Evolutionary conservation across 345 rosid species (phyloP).

Genomic region (Cardamine chenopodiifolia): DNA sequence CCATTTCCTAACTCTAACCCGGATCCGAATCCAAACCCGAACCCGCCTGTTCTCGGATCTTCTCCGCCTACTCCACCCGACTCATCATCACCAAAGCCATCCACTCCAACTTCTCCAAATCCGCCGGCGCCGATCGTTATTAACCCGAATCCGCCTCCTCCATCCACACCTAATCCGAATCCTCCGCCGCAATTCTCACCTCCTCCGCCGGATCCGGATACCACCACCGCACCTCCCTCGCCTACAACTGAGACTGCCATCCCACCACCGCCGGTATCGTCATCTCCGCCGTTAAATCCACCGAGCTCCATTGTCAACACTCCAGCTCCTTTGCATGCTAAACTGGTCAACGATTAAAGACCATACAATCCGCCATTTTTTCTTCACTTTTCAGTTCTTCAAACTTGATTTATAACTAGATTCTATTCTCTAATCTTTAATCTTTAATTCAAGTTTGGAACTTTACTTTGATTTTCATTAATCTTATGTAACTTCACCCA

Average conservation of each 20-base stretch:
- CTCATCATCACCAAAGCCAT: conserved; percentile 30
- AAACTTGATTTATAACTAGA: conserved; percentile 29
- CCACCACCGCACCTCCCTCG: conserved; percentile 38
- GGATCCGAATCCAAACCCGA: conserved; percentile 35
- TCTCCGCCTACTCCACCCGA: conserved; percentile 41
- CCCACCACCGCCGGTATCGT: conserved; percentile 35
- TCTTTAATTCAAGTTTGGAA: conserved; percentile 2
- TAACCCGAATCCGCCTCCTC: conserved; percentile 34
- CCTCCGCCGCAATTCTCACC: conserved; percentile 45
- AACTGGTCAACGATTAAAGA: conserved; percentile 30
- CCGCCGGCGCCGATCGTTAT: conserved; percentile 49
- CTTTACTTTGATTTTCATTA: neutral
- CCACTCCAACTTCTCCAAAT: conserved; percentile 33
- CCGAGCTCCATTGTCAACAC: conserved; percentile 52
- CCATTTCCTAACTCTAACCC: conserved; percentile 44
- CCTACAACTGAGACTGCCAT: conserved; percentile 17
- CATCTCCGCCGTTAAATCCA: conserved; percentile 63
- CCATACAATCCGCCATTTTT: conserved; percentile 14
- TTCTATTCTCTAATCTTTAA: neutral
- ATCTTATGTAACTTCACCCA: conserved; percentile 12
- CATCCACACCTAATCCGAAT: conserved; percentile 32
- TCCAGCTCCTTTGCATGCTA: conserved; percentile 69
- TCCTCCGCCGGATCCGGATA: conserved; percentile 38
- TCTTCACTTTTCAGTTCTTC: neutral
- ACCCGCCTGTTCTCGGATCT: conserved; percentile 44